These are phyloP conservation scores for Allium sativum DNA, from an alignment of 106 monocot genomes.

Conservation along the genomic window DNA sequence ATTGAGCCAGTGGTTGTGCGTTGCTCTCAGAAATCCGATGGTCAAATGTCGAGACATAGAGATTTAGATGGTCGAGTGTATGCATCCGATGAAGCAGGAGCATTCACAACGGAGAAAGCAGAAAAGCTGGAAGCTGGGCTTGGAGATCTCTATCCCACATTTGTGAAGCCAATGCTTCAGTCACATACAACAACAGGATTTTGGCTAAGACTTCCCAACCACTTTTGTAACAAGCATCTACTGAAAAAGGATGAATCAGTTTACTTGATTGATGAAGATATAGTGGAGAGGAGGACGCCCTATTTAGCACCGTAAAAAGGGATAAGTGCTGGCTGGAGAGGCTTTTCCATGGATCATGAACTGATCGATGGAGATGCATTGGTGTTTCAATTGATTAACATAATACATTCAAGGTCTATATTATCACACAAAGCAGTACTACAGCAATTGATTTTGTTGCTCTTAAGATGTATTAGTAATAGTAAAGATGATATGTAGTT, in stretches of 20 bases:
- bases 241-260: conserved; percentile 33
- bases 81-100: conserved; percentile 59
- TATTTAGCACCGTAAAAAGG: conserved; percentile 49
- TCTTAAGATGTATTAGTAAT: too few relatives aligned
- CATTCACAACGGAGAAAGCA: conserved; percentile 40
- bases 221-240: conserved; percentile 44
- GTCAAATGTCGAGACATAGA: conserved; percentile 9
- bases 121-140: conserved; percentile 26
- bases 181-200: conserved; percentile 86
- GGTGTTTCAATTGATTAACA: conserved; percentile 52
- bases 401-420: conserved; percentile 70
- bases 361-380: conserved; percentile 68
- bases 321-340: conserved; percentile 70
- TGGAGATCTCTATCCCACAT: conserved; percentile 29
- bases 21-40: too few relatives aligned
- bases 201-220: conserved; percentile 58
- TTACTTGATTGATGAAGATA: conserved; percentile 44
- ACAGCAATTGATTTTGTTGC: too few relatives aligned
- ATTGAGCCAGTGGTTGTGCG: too few relatives aligned
- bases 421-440: too few relatives aligned
- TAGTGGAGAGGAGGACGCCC: conserved; percentile 19
- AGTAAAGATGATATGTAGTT: too few relatives aligned
- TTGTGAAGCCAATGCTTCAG: conserved; percentile 78
- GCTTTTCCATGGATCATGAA: conserved; percentile 56
- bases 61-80: conserved; percentile 40